Base-by-base conservation (phyloP, 148 eudicot genomes). In the Cornus kousa region DNA sequence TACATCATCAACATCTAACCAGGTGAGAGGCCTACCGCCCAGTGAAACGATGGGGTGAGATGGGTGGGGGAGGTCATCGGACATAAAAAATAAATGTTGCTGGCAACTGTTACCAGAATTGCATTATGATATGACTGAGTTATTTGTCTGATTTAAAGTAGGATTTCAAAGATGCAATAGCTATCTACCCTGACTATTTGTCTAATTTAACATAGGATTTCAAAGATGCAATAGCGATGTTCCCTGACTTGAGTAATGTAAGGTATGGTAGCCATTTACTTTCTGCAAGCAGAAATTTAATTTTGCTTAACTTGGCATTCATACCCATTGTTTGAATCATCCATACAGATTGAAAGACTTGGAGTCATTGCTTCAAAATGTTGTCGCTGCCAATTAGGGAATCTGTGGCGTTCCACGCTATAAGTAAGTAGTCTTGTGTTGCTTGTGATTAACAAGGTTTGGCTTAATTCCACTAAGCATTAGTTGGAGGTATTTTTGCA, bases 151-250 rank as follows among this genome's bases (percentile, higher is more conserved):
- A 66, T 50, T 28, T 71, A 67, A 67, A 83, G 57, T 35, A 95
- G 98, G 97, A 96, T 83, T 96, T 96, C 73, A 82, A 85, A 33
- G 91, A 88, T 20, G 99, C 99, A 76, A 86, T 91, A 74, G 97
- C 94, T 3, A 85, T 80, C 75, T 96, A 88, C 86, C 97, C 98
- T 48, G 97, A 96, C 88, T 86, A 73, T 68, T 50, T 62, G 70
- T 69, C 73, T 80, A 19, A 66, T 50, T 28, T 71, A 67, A 67
- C 84, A 64, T 35, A 95, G 98, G 97, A 96, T 83, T 96, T 96
- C 73, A 82, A 85, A 33, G 91, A 88, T 20, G 99, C 99, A 76
- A 86, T 91, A 74, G 97, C 94, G 5, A 85, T 80, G 75, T 96
- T 88, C 86, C 97, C 98, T 48, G 97, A 96, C 88, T 86, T 96